Evolutionary conservation across 495 filamentous ascomycete species (phyloP).

Genomic region (Diplogelasinospora grovesii): DNA sequence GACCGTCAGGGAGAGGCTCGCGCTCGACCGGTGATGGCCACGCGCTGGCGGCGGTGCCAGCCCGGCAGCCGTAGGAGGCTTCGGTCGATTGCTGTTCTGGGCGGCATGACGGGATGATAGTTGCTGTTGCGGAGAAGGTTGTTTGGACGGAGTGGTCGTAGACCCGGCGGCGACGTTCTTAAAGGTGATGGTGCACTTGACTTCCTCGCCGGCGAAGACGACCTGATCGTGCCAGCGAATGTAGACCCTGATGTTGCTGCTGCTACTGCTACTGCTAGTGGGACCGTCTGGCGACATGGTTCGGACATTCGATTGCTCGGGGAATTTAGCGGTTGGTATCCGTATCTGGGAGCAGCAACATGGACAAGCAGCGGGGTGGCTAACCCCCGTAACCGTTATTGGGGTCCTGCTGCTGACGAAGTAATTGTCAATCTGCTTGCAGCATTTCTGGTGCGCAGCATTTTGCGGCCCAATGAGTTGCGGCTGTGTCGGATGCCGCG

Average conservation of each 20-base stretch:
- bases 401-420: slow-evolving; percentile 3
- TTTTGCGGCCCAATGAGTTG: too few relatives aligned
- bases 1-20: slow-evolving; percentile 53
- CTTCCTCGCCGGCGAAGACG: slow-evolving; percentile 90
- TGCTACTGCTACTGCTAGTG: slow-evolving; percentile 28
- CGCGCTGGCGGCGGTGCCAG: slow-evolving; percentile 35
- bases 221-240: slow-evolving; percentile 86
- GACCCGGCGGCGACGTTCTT: slow-evolving; percentile 77
- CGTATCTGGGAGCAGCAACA: background rate
- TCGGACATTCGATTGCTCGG: background rate
- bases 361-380: background rate
- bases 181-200: slow-evolving; percentile 94
- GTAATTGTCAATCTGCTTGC: slow-evolving; percentile 12
- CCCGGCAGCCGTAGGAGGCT: slow-evolving; percentile 22
- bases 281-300: slow-evolving; percentile 38
- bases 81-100: slow-evolving; percentile 8
- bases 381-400: background rate
- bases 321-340: background rate
- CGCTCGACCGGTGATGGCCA: slow-evolving; percentile 52
- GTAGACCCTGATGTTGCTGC: slow-evolving; percentile 80
- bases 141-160: slow-evolving; percentile 1
- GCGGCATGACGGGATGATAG: too few relatives aligned
- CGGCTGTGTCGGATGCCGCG: too few relatives aligned
- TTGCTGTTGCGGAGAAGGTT: slow-evolving; percentile 1
- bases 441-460: slow-evolving; percentile 22